Evolutionary conservation across 2,329 filamentous ascomycete genomes (phyloP), one percentile per base, ranked within the genome.

Genomic region (Myriosclerotinia curreyana): DNA sequence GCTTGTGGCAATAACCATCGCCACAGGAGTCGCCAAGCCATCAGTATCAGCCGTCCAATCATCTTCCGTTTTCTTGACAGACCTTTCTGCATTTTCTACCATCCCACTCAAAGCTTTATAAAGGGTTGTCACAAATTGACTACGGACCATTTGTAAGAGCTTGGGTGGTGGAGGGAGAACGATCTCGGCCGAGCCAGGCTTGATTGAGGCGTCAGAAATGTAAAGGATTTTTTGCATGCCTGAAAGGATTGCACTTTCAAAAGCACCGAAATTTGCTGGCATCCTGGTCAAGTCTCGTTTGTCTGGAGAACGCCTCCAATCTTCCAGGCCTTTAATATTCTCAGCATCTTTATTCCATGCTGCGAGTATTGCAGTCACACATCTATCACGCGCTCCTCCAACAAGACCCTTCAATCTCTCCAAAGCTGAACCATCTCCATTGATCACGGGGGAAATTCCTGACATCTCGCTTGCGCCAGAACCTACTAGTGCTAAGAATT

Each of bases 171-270:
- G 96, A 22, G 94, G 89, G 31, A 89, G 84, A 64, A 98, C 87
- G 68, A 99, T 92, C 72, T 91, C 87, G 54, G 82, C 85, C 6
- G 87, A 83, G 31, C 86, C 89, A 11, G 89, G 83, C 75, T 91
- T 92, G 15, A 64, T 64, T 46, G 46, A 51, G 52, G 91, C 91
- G 69, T 97, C 94, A 1, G 90, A 89, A 51, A 99, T 88, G 75
- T 97, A 99, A 36, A 97, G 81, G 62, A 98, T 96, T 79, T 94
- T 96, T 76, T 99, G 95, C 86, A 98, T 90, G 62, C 93, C 92
- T 1, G 82, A 82, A 25, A 99, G 80, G 15, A 99, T 81, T 8
- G 89, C 85, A 62, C 87, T 89, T 73, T 98, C 93, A 73, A 96
- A 96, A 0, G 90, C 85, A 20, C 91, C 82, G 76, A 99, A 97